Evolutionary conservation across 441 rosid genomes (phyloP).

Genomic region (Populus hybrid): DNA sequence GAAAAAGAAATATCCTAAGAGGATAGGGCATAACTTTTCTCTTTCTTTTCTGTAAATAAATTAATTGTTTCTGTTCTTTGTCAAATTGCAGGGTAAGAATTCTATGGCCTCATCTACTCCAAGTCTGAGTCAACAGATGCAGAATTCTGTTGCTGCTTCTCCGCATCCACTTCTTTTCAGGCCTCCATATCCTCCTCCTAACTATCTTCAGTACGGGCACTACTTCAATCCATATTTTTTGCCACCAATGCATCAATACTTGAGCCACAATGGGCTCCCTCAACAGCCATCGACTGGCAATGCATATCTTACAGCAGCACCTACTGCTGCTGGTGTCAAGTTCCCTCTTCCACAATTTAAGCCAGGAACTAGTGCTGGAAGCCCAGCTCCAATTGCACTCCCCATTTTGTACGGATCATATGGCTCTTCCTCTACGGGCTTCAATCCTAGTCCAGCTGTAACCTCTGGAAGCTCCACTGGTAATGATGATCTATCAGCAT

Average conservation of each 20-base stretch:
- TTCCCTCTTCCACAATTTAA: slow-evolving; percentile 52
- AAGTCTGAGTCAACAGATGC: slow-evolving; percentile 47
- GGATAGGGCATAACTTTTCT: not conserved
- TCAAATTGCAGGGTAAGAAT: slow-evolving; percentile 52
- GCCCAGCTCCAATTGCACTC: slow-evolving; percentile 47
- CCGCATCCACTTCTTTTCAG: slow-evolving; percentile 63
- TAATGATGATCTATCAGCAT: slow-evolving; percentile 49
- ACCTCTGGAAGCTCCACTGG: slow-evolving; percentile 42
- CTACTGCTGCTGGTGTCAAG: slow-evolving; percentile 57
- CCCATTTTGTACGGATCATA: slow-evolving; percentile 52
- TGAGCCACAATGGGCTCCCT: slow-evolving; percentile 58
- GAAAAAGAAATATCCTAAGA: too few relatives aligned
- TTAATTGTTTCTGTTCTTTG: slow-evolving; percentile 3
- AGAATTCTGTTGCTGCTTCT: slow-evolving; percentile 49
- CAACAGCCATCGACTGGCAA: slow-evolving; percentile 64
- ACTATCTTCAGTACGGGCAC: slow-evolving; percentile 61
- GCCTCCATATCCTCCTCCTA: slow-evolving; percentile 73
- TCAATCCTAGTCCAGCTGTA: slow-evolving; percentile 48
- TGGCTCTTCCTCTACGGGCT: slow-evolving; percentile 47
- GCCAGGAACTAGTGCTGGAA: slow-evolving; percentile 50
- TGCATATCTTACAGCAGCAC: slow-evolving; percentile 53
- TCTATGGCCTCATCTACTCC: slow-evolving; percentile 45
- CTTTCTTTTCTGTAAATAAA: not conserved
- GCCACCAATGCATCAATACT: slow-evolving; percentile 62
- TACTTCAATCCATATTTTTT: slow-evolving; percentile 62